Evolutionary conservation across 257 asterid species (phyloP).

Genomic region (Penstemon barbatus): DNA sequence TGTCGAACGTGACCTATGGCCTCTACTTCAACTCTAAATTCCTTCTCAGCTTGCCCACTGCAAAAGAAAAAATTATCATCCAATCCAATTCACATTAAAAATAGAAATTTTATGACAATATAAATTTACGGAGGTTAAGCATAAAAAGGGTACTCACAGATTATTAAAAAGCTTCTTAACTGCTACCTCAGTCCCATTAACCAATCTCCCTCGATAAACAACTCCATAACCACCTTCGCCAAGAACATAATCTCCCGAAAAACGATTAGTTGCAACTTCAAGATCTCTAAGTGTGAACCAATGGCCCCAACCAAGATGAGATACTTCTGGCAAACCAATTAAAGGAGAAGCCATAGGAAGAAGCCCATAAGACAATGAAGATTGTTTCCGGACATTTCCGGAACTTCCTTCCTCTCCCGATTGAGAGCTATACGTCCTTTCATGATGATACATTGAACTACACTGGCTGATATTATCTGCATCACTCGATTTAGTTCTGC

Average conservation of each 20-base stretch:
- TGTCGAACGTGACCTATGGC: slow-evolving; percentile 98
- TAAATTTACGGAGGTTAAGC: slow-evolving; percentile 3
- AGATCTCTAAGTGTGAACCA: slow-evolving; percentile 99
- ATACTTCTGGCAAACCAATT: slow-evolving; percentile 84
- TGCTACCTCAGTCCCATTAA: slow-evolving; percentile 89
- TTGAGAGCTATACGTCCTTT: slow-evolving; percentile 69
- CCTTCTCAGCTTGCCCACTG: slow-evolving; percentile 98
- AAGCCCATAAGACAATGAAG: slow-evolving; percentile 59
- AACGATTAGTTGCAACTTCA: slow-evolving; percentile 75
- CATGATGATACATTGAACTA: slow-evolving; percentile 72
- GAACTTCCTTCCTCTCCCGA: slow-evolving; percentile 97
- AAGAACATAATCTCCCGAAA: slow-evolving; percentile 64
- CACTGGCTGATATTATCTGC: slow-evolving; percentile 78
- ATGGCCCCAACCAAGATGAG: slow-evolving; percentile 99
- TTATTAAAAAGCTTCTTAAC: slow-evolving; percentile 94
- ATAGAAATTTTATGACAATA: not conserved
- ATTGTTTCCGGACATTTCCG: slow-evolving; percentile 54
- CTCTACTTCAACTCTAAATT: slow-evolving; percentile 93
- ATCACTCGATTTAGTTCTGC: slow-evolving; percentile 76
- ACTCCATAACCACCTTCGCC: slow-evolving; percentile 99
- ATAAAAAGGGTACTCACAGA: slow-evolving; percentile 58
- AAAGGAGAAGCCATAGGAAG: slow-evolving; percentile 78
- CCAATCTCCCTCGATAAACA: slow-evolving; percentile 73
- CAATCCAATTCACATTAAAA: slow-evolving; percentile 15
- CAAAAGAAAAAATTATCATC: slow-evolving; percentile 27